Base-by-base conservation (phyloP, 495 filamentous ascomycete species). In the Aspergillus affinis region DNA sequence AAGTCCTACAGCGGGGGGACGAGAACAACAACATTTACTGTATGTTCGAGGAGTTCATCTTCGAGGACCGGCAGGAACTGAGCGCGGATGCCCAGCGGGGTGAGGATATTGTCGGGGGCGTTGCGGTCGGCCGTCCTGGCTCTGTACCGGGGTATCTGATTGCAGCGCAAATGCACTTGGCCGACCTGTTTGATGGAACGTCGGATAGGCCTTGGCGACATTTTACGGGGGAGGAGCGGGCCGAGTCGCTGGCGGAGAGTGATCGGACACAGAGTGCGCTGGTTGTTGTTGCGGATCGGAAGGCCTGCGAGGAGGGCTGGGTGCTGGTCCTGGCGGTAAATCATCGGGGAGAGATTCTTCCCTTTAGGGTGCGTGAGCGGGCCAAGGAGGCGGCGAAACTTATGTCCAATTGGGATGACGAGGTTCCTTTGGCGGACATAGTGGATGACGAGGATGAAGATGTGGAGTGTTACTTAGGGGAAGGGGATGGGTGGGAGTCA, bases 401-500 rank as follows among this genome's bases (percentile, higher is more conserved):
- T 51, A 26, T 21, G 49, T 12, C 2, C 13, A 51, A 27, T 51
- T 51, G 49, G 49, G 6, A 19, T 19, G 49, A 51, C 13, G 49
- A 18, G 49, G 8, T 21, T 4, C 13, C 49, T 19, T 51, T 51
- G 20, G 18, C n/a, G n/a, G 49, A 51, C 6, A 51, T 21, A 6
- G 26, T 18, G 2, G 49, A 27, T 20, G 20, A 51, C 6, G 18
- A 19, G n/a, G 21, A 21, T 20, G 13, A 26, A 26, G 49, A 51
- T 17, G 49, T 21, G 49, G 49, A 51, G 20, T 19, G 46, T 18
- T 54, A 15, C 36, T 23, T 30, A 58, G 54, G 66, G 18, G 47
- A 19, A 48, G 65, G 58, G 47, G 61, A 64, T 51, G 49, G 49
- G 4, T 51, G 49, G 49, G 49, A 9, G 23, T 6, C 13, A 26